phyloP scores from a whole-genome alignment of 2,329 filamentous ascomycete genomes.

The Beauveria pseudobassiana region DNA sequence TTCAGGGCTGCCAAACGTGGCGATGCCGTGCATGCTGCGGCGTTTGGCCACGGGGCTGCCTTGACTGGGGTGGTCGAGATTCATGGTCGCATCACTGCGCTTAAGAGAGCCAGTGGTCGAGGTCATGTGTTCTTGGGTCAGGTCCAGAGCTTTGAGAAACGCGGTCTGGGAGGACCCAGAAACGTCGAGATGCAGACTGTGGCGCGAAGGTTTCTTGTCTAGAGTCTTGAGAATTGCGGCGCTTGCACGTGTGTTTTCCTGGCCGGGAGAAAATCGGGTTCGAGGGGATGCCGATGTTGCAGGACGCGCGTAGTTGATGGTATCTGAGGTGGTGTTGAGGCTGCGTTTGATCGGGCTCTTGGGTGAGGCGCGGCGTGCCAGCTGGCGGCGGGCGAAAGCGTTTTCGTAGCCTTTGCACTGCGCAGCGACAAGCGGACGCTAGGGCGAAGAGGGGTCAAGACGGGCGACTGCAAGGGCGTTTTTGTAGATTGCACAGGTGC shows the following conservation, averaged over 20 bases:
- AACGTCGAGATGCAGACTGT: slow-evolving; percentile 52
- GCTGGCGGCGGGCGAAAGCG: slow-evolving; percentile 42
- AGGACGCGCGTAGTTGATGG: slow-evolving; percentile 56
- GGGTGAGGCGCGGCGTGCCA: slow-evolving; percentile 63
- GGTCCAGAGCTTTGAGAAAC: slow-evolving; percentile 44
- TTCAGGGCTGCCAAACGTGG: slow-evolving; percentile 47
- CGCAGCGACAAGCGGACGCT: slow-evolving; percentile 60
- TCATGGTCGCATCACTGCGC: slow-evolving; percentile 85
- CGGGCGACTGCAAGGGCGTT: slow-evolving; percentile 36
- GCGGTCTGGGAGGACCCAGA: slow-evolving; percentile 44
- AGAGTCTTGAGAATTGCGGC: slow-evolving; percentile 34
- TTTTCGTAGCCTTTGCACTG: slow-evolving; percentile 53
- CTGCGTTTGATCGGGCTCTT: slow-evolving; percentile 76
- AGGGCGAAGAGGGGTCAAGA: slow-evolving; percentile 58
- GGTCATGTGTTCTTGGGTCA: slow-evolving; percentile 27
- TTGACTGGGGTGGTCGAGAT: slow-evolving; percentile 67
- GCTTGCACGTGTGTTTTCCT: slow-evolving; percentile 36
- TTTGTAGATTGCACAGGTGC: slow-evolving; percentile 17
- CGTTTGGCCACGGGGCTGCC: slow-evolving; percentile 88
- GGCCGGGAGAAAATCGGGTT: slow-evolving; percentile 19
- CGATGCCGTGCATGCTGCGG: slow-evolving; percentile 72
- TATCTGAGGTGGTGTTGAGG: slow-evolving; percentile 61
- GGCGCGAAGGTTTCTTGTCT: slow-evolving; percentile 40
- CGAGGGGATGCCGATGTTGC: slow-evolving; percentile 30
- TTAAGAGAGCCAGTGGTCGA: slow-evolving; percentile 71